Percentiles rank a stretch among this genome's conserved stretches.
Evolutionary conservation across 2,329 filamentous ascomycete species (phyloP).

Genomic region (Dothideomycetes sp.): DNA sequence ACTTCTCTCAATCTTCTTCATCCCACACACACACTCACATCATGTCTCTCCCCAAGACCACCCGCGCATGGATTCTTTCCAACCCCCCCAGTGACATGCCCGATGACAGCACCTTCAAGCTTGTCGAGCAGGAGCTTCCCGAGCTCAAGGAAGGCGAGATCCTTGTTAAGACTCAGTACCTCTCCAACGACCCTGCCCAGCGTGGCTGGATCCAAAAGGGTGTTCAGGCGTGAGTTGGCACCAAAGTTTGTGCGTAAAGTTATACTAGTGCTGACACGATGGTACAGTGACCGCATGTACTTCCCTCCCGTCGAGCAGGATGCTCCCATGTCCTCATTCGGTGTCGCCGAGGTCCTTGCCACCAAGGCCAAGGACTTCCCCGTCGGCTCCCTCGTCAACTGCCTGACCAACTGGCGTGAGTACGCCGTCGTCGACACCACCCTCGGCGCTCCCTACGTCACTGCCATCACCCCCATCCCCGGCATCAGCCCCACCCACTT

Average conservation of each 20-base stretch:
- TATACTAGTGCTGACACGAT: not conserved
- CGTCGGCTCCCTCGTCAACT: conserved; percentile 30
- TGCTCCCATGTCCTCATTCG: conserved; percentile 30
- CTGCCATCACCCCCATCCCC: conserved; percentile 20
- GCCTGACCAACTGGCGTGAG: conserved; percentile 32
- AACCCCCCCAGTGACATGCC: conserved; percentile 11
- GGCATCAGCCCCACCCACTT: conserved; percentile 37
- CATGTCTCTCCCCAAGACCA: conserved; percentile 6
- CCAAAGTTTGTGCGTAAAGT: no score
- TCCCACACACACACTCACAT: not conserved
- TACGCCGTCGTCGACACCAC: conserved; percentile 29
- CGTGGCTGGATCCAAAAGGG: conserved; percentile 40
- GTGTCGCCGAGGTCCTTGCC: conserved; percentile 31
- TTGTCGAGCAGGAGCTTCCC: conserved; percentile 28
- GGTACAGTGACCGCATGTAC: conserved; percentile 35
- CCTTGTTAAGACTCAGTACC: conserved; percentile 38
- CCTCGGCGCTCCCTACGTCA: conserved; percentile 23
- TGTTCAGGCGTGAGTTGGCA: conserved; percentile 17
- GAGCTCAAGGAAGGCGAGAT: conserved; percentile 32
- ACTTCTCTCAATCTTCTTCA: no score
- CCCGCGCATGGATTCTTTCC: conserved; percentile 7
- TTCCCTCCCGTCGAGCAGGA: conserved; percentile 35
- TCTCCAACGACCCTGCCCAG: conserved; percentile 47
- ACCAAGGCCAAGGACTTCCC: conserved; percentile 25
- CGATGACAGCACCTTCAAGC: conserved; percentile 25